A percentile compares a stretch with the other conserved stretches of the same genome.
phyloP scores from a whole-genome alignment of 768 basidiomycete species.

The Tulasnella sp. region DNA sequence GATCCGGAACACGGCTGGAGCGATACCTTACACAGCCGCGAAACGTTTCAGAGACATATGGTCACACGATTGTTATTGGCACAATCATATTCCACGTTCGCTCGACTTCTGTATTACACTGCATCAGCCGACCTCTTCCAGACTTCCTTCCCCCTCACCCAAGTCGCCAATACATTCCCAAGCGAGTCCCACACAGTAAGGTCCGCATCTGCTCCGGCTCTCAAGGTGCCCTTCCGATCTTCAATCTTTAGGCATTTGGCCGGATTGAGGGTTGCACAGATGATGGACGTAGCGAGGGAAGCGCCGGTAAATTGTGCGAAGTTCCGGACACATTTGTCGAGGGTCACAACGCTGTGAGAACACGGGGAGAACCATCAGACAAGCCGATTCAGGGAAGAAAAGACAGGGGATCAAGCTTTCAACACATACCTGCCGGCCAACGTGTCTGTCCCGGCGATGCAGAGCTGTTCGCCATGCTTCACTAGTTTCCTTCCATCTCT shows the following conservation, averaged over 20 bases:
- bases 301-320: slow-evolving; percentile 75
- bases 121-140: slow-evolving; percentile 32
- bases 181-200: slow-evolving; percentile 56
- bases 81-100: too few relatives aligned
- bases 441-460: slow-evolving; percentile 74
- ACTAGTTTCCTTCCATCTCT: slow-evolving; percentile 69
- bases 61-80: too few relatives aligned
- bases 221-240: slow-evolving; percentile 66
- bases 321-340: slow-evolving; percentile 80
- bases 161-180: slow-evolving; percentile 57
- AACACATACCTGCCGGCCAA: slow-evolving; percentile 71
- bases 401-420: too few relatives aligned
- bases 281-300: slow-evolving; percentile 71
- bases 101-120: too few relatives aligned
- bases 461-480: slow-evolving; percentile 71
- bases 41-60: too few relatives aligned
- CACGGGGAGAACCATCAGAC: background rate
- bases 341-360: slow-evolving; percentile 51
- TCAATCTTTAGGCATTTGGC: slow-evolving; percentile 77
- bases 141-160: slow-evolving; percentile 65
- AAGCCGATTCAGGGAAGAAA: slow-evolving; percentile 1
- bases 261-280: slow-evolving; percentile 76
- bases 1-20: too few relatives aligned
- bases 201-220: slow-evolving; percentile 79
- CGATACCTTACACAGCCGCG: too few relatives aligned